Evolutionary conservation across 2,329 filamentous ascomycete species (phyloP).

Genomic region (Ophiocordyceps polyrhachis-furcata): DNA sequence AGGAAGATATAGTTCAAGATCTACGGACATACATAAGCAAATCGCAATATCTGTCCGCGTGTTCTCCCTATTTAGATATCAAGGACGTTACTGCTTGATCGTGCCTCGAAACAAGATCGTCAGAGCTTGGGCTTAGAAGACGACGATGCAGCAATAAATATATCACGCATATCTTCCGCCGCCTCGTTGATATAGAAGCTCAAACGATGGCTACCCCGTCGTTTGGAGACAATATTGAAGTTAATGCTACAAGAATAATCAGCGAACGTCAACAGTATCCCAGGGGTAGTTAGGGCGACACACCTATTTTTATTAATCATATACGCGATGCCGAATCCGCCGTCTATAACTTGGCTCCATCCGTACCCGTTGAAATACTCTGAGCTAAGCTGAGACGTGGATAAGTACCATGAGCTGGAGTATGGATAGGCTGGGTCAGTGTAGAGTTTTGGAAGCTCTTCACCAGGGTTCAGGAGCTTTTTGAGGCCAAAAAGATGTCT

Average conservation of each 20-base stretch:
- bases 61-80: too few relatives aligned
- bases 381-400: slow-evolving; percentile 72
- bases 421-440: slow-evolving; percentile 74
- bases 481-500: slow-evolving; percentile 94
- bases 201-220: slow-evolving; percentile 78
- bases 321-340: slow-evolving; percentile 92
- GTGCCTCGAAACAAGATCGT: not conserved
- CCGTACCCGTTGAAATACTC: slow-evolving; percentile 99
- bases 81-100: not conserved
- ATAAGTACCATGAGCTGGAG: slow-evolving; percentile 76
- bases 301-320: slow-evolving; percentile 99
- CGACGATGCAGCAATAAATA: slow-evolving; percentile 28
- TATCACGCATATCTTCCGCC: slow-evolving; percentile 70
- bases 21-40: too few relatives aligned
- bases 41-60: too few relatives aligned
- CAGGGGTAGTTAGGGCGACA: slow-evolving; percentile 2
- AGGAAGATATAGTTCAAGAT: too few relatives aligned
- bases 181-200: slow-evolving; percentile 92
- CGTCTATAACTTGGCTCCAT: slow-evolving; percentile 94
- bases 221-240: slow-evolving; percentile 96
- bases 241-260: slow-evolving; percentile 44
- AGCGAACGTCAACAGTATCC: too few relatives aligned
- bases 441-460: slow-evolving; percentile 69
- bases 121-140: not conserved
- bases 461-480: slow-evolving; percentile 64